Base-by-base conservation (phyloP, 1,284 basidiomycete species). In the Leucoagaricus sp. region DNA sequence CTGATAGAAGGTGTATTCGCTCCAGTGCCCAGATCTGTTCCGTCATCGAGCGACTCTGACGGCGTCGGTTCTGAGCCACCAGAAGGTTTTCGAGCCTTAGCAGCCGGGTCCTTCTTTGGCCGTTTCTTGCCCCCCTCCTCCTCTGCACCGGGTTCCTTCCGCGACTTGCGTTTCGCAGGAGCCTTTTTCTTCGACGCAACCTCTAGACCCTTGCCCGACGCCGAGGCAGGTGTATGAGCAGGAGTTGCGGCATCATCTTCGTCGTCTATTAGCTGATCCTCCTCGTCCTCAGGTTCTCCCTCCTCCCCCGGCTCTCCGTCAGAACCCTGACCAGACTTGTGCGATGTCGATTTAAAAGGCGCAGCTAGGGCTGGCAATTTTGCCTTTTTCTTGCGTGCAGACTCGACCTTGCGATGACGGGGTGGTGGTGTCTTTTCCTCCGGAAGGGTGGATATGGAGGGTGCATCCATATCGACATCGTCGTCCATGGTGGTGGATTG, bases 211-310 rank as follows among this genome's bases (percentile, higher is more conserved):
- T 69, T 71, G 13, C 66, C 64, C 49, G 73, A 64, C 58, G 68
- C 63, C 7, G 70, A 63, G 48, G 70, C 68, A 48, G 72, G 70
- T 17, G 72, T 67, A 29, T 75, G 69, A 55, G 69, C 69, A 33
- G 58, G 51, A 7, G 47, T 51, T 9, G 42, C 58, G 38, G 68
- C 75, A 42, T 81, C 78, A 53, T 83, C 80, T 55, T 86, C 85
- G 61, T 90, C 88, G 69, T 91, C 87, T 62, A 88, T 85, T 61
- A 89, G 80, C 63, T 89, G 84, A 73, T 90, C 87, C 69, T 89
- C 87, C 66, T 91, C 86, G 3, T 88, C 88, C 44, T 88, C 36
- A n/a, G 15, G 36, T 38, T 38, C 86, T 21, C 81, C 80, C 15
- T 87, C 84, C 9, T 79, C 77, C 55, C 67, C 57, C 15, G 49